Conservation (phyloP, 2,329 filamentous ascomycete genomes). For the Fusarium tanahbumbuense region DNA sequence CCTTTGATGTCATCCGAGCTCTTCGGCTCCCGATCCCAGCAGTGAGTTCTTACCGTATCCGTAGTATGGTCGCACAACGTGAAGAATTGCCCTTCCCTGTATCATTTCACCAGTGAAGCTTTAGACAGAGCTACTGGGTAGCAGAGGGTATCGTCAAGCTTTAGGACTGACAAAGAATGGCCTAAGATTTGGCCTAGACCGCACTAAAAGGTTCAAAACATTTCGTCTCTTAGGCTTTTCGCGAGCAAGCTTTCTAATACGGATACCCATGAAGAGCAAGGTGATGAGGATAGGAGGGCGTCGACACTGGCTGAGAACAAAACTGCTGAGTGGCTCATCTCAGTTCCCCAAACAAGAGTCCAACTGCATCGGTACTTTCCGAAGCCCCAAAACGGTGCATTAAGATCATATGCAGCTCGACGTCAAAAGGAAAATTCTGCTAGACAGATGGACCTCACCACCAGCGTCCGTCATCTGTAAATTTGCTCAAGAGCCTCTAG, state of each 20-base stretch:
- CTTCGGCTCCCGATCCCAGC: neutral
- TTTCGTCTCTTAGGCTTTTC: neutral
- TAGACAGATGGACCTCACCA: constrained; percentile 4
- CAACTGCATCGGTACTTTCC: constrained; percentile 3
- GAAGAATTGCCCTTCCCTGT: no score
- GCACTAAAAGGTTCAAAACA: rapidly evolving
- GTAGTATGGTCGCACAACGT: neutral
- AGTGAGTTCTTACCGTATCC: no score
- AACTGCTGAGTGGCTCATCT: neutral
- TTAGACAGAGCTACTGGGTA: neutral
- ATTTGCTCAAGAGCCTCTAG: neutral
- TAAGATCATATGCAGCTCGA: constrained; percentile 13
- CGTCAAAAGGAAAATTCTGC: neutral
- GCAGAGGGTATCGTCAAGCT: neutral
- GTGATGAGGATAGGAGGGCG: no score
- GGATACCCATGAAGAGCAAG: neutral
- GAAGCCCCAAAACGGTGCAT: neutral
- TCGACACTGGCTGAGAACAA: neutral
- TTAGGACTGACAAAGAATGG: neutral
- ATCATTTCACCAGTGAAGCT: no score
- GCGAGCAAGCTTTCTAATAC: neutral
- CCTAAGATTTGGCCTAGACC: neutral
- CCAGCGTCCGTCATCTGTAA: neutral
- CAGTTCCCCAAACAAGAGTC: neutral
- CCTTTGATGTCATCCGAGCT: no score